phyloP scores from a whole-genome alignment of 495 filamentous ascomycete species.

The Endocarpon pusillum region DNA sequence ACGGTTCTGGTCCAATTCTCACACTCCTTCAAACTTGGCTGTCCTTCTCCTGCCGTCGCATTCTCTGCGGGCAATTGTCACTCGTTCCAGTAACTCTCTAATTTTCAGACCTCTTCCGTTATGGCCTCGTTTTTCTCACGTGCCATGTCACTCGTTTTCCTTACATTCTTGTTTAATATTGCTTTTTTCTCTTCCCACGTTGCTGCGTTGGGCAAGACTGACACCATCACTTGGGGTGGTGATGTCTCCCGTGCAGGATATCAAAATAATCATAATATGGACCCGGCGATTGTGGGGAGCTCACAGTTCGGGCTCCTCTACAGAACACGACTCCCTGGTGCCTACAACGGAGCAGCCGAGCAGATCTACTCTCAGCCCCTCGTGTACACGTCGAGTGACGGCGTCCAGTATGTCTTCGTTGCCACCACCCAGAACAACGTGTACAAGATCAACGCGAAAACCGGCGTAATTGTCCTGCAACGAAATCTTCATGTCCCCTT shows the following conservation, averaged over 20 bases:
- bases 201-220: conserved; percentile 12
- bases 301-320: conserved; percentile 19
- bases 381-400: conserved; percentile 21
- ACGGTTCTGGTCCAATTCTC: too few relatives aligned
- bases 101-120: too few relatives aligned
- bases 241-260: conserved; percentile 26
- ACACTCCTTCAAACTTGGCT: too few relatives aligned
- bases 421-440: conserved; percentile 24
- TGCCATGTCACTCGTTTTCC: too few relatives aligned
- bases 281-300: conserved; percentile 21
- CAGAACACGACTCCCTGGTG: conserved; percentile 9
- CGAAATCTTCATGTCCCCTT: conserved; percentile 19
- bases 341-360: neutral
- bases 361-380: conserved; percentile 25
- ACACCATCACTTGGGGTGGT: conserved; percentile 20
- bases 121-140: too few relatives aligned
- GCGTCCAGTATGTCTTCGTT: conserved; percentile 20
- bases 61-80: too few relatives aligned
- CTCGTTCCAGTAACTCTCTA: too few relatives aligned
- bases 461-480: conserved; percentile 13
- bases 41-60: too few relatives aligned
- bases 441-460: conserved; percentile 20
- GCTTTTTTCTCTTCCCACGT: too few relatives aligned
- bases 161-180: too few relatives aligned
- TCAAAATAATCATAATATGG: conserved; percentile 27